phyloP scores from a whole-genome alignment of 148 eudicot genomes.

The Cornus kousa region DNA sequence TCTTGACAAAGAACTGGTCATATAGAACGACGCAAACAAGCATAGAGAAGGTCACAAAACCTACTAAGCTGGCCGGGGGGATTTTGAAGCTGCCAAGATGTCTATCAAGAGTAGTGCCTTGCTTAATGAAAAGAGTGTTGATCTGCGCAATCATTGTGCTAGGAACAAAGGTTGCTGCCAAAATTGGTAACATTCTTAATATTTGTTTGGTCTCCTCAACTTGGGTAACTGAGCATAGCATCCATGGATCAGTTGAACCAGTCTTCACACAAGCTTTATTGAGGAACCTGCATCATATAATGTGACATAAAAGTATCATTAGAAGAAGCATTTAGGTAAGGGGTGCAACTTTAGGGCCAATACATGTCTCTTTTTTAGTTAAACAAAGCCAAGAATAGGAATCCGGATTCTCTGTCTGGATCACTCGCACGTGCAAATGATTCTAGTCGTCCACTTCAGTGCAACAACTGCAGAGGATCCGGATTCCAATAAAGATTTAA shows the following conservation, averaged over 20 bases:
- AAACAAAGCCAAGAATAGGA: no score
- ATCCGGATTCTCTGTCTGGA: no score
- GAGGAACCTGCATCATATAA: conserved; percentile 10
- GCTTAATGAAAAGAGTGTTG: conserved; percentile 25
- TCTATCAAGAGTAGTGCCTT: conserved; percentile 22
- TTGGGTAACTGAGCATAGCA: conserved; percentile 24
- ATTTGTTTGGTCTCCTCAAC: conserved; percentile 27
- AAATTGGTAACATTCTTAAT: conserved; percentile 20
- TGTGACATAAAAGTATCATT: neutral
- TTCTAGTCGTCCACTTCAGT: no score
- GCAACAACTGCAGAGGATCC: no score
- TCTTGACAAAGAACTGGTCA: conserved; percentile 15
- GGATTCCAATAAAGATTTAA: no score
- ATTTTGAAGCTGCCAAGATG: conserved; percentile 14
- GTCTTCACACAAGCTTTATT: conserved; percentile 21
- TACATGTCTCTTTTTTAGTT: no score
- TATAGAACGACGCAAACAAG: conserved; percentile 14
- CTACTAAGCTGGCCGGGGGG: conserved; percentile 21
- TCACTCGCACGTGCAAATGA: no score
- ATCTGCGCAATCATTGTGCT: conserved; percentile 22
- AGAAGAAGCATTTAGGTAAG: neutral
- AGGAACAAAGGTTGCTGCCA: conserved; percentile 17
- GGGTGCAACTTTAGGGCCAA: no score
- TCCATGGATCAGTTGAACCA: conserved; percentile 21
- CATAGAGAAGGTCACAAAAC: conserved; percentile 22